Evolutionary conservation across 1,284 basidiomycete species (phyloP), one percentile per base, ranked within the genome.

Genomic region (Pseudozyma sp.): DNA sequence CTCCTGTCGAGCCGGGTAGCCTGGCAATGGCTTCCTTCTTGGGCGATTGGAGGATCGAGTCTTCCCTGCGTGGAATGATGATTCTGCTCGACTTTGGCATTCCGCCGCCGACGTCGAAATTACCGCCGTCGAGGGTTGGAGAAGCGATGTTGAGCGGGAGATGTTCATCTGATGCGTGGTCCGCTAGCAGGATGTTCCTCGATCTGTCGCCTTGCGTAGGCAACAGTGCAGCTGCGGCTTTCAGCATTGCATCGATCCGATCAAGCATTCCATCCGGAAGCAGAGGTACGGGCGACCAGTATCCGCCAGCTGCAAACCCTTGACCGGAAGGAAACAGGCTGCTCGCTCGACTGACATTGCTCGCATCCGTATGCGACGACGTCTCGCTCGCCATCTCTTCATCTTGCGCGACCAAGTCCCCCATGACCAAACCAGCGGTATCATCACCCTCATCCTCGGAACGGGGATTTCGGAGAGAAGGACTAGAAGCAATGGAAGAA

Each of bases 201-300:
- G 44, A 50, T 16, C 34, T 47, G 30, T 68, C 58, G 1, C 42
- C 46, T 0, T 11, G 17, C 1, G 46, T 5, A 17, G 69, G 69
- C 10, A 46, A 30, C 10, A 73, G 30, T 3, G 57, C 49, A 1
- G 67, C 54, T 1, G 71, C 58, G 4, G 71, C 71, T 29, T 48
- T 55, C 13, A 70, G 49, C 60, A 66, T 62, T 3, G 53, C 50
- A 40, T 77, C 65, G 40, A 81, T 64, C 19, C 40, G 17, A 7
- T 78, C 77, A 11, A 81, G 55, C 53, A 73, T 53, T 3, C 68
- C 75, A 11, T 81, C 80, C 6, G 75, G 64, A 6, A 81, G 46
- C 7, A 81, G 24, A 0, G 80, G 80, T 0, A 80, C 78, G 13
- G 80, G 80, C 14, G 67, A 62, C 80, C 78, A 80, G 37, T 63